These are phyloP conservation scores for Eucalyptus grandis DNA, from an alignment of 345 rosid species.

Conservation along the genomic window DNA sequence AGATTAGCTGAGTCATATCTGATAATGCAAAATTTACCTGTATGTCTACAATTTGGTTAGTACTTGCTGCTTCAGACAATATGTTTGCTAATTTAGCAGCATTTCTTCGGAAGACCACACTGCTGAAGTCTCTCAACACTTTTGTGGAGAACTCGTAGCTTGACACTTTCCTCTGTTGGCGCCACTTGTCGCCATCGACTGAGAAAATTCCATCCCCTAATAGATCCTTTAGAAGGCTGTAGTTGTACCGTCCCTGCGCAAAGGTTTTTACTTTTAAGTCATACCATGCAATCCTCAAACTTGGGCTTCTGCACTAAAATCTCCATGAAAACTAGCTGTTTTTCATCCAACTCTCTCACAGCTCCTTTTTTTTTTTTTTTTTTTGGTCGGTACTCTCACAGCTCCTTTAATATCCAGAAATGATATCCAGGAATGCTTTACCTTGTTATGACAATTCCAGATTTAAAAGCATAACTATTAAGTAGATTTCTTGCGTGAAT, in stretches of 20 bases:
- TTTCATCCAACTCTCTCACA: background rate
- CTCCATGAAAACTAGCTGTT: background rate
- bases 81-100: constrained; percentile 19
- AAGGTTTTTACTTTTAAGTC: background rate
- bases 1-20: background rate
- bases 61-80: constrained; percentile 13
- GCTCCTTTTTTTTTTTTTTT: background rate
- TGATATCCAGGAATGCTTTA: background rate
- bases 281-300: background rate
- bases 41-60: constrained; percentile 10
- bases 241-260: constrained; percentile 25
- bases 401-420: background rate
- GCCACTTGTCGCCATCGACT: constrained; percentile 42
- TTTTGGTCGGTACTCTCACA: background rate
- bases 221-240: constrained; percentile 21
- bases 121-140: constrained; percentile 34
- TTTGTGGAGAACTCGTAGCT: constrained; percentile 39
- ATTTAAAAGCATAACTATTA: background rate
- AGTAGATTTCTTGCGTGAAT: background rate
- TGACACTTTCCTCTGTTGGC: constrained; percentile 34
- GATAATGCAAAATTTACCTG: constrained; percentile 8
- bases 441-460: background rate
- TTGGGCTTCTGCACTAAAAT: background rate
- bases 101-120: constrained; percentile 18
- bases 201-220: constrained; percentile 40